Base-by-base conservation (phyloP, 345 rosid genomes). In the Linum trigynum region DNA sequence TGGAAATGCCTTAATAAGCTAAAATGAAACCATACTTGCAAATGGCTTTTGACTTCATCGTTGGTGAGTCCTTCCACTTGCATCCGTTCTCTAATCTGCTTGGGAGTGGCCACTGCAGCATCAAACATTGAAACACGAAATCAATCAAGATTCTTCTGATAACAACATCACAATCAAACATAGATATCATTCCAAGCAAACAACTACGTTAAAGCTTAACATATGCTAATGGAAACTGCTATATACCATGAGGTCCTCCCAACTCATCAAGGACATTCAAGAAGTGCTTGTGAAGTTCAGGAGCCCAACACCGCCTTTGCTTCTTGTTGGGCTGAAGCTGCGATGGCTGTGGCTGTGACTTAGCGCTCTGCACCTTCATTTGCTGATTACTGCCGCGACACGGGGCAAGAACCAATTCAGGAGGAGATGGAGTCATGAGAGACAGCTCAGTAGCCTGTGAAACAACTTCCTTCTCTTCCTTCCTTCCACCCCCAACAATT, bases 381-480 rank as follows among this genome's bases (percentile, higher is more conserved):
- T 57, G 61, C 36, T 57, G 61, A 9, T 6, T 48, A 57, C 37
- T 23, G 32, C 32, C 32, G 32, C 32, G 32, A 23, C 32, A 0
- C 32, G 32, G 32, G 32, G 32, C 32, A 23, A 23, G 32, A 23
- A 23, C 78, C 62, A 69, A 66, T 51, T 72, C 72, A 63, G 83
- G 35, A 65, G 38, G 11, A 17, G 61, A 71, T 39, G 86, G 80
- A 71, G 78, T 62, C 77, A 74, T 51, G 40, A 74, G 80, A 70
- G 81, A 62, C 35, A 81, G 78, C 37, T 75, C 72, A 17, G 84
- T 59, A 55, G 72, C 68, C 42, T 71, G 76, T 5, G 75, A 79
- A 56, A 74, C 65, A 37, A 75, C 72, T 65, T 70, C 74, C 62
- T 75, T 77, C 62, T 78, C 79, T 45, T 68, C 79, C 59, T 67